Percentiles rank a stretch among this genome's conserved stretches.
phyloP scores from a whole-genome alignment of 2,329 filamentous ascomycete species.

The Clarireedia hainanense region DNA sequence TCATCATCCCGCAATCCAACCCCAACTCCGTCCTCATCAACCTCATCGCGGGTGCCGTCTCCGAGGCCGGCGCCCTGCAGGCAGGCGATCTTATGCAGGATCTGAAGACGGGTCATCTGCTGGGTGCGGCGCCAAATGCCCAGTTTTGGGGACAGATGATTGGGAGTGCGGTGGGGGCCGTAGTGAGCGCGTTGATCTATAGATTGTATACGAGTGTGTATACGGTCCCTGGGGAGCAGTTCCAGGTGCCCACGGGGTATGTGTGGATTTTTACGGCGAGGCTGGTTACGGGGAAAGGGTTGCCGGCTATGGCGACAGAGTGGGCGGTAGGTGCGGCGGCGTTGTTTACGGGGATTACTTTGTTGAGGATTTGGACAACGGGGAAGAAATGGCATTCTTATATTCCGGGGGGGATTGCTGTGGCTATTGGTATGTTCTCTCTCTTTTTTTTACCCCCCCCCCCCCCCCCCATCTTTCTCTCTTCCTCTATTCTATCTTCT shows the following conservation, averaged over 20 bases:
- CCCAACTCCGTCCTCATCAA: conserved; percentile 92
- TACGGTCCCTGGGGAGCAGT: conserved; percentile 76
- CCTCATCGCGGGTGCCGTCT: conserved; percentile 83
- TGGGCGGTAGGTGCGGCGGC: conserved; percentile 69
- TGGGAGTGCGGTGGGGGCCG: conserved; percentile 75
- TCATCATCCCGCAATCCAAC: conserved; percentile 73
- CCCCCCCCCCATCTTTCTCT: background rate
- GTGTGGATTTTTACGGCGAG: conserved; percentile 97
- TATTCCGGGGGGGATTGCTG: conserved; percentile 88
- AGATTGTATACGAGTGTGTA: conserved; percentile 87
- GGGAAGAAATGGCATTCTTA: conserved; percentile 61
- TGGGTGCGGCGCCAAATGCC: conserved; percentile 85
- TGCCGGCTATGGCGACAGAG: conserved; percentile 76
- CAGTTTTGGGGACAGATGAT: conserved; percentile 97
- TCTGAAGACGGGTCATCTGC: conserved; percentile 87
- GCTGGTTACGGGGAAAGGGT: conserved; percentile 80
- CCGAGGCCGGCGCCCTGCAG: conserved; percentile 78
- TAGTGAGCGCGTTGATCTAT: conserved; percentile 82
- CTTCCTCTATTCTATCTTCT: background rate
- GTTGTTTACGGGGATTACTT: conserved; percentile 66
- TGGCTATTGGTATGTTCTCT: conserved; percentile 66
- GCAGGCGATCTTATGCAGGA: conserved; percentile 97
- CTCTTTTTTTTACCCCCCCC: background rate
- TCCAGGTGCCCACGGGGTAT: conserved; percentile 89
- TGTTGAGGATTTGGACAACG: conserved; percentile 51